phyloP scores from a whole-genome alignment of 495 filamentous ascomycete genomes.

The Aspergillus incahuasiensis region DNA sequence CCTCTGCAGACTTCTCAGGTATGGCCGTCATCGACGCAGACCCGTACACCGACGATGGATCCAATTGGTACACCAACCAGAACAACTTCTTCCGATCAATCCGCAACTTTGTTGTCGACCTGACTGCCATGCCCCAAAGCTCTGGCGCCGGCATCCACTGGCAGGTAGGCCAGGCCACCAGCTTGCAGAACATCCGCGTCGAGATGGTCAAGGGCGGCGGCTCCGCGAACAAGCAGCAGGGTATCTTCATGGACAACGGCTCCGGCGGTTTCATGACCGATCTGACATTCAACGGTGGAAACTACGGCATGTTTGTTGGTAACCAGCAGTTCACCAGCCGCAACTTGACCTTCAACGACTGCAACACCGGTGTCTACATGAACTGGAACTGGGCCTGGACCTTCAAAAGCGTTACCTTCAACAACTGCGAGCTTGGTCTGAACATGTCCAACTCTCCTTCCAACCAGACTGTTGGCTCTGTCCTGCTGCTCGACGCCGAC shows the following conservation, averaged over 20 bases:
- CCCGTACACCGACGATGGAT: slow-evolving; percentile 62
- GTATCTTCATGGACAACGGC: slow-evolving; percentile 97
- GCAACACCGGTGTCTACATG: slow-evolving; percentile 83
- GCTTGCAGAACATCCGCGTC: slow-evolving; percentile 85
- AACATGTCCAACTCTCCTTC: slow-evolving; percentile 68
- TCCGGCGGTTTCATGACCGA: slow-evolving; percentile 85
- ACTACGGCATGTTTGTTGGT: slow-evolving; percentile 78
- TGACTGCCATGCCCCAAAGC: slow-evolving; percentile 61
- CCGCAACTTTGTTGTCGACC: slow-evolving; percentile 90
- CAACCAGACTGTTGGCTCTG: slow-evolving; percentile 70
- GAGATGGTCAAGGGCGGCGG: slow-evolving; percentile 75
- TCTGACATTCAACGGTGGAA: slow-evolving; percentile 82
- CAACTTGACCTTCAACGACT: slow-evolving; percentile 85
- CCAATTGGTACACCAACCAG: slow-evolving; percentile 83
- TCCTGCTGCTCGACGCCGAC: slow-evolving; percentile 74
- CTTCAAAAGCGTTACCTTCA: slow-evolving; percentile 75
- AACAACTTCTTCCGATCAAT: slow-evolving; percentile 99
- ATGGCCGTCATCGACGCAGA: slow-evolving; percentile 90
- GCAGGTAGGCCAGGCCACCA: slow-evolving; percentile 96
- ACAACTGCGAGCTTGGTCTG: slow-evolving; percentile 73
- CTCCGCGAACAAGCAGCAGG: slow-evolving; percentile 69
- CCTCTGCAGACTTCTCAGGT: slow-evolving; percentile 63
- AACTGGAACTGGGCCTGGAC: slow-evolving; percentile 96
- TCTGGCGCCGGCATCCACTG: slow-evolving; percentile 84
- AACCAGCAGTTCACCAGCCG: slow-evolving; percentile 95